A percentile compares a stretch with the other conserved stretches of the same genome.
Conservation (phyloP, 108 stramenopile species). For the Cylindrotheca closterium region DNA sequence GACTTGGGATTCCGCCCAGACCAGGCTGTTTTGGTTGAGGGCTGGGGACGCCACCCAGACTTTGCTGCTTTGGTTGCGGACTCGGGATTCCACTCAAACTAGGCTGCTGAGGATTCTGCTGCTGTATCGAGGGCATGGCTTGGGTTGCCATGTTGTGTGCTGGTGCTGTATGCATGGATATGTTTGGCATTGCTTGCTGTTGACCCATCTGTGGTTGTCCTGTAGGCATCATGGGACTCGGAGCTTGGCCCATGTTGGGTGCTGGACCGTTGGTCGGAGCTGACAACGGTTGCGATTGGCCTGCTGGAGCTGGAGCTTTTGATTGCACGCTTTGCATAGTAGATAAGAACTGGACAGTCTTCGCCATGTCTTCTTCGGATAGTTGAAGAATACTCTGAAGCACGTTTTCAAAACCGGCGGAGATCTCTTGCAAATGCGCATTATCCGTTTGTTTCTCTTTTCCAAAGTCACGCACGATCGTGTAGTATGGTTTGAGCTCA, state of each 20-base stretch:
- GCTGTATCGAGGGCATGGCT: too few relatives aligned
- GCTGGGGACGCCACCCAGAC: too few relatives aligned
- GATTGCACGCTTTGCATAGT: too few relatives aligned
- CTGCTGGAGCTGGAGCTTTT: neutral
- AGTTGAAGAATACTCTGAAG: conserved; percentile 8
- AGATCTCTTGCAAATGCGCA: conserved; percentile 40
- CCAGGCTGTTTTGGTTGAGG: too few relatives aligned
- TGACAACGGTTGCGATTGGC: neutral
- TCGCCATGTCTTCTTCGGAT: conserved; percentile 14
- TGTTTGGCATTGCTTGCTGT: too few relatives aligned
- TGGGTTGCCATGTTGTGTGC: too few relatives aligned
- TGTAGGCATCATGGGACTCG: neutral
- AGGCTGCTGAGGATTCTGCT: too few relatives aligned
- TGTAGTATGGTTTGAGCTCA: conserved; percentile 61
- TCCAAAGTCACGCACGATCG: conserved; percentile 50
- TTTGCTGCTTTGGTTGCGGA: too few relatives aligned
- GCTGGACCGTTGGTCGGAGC: neutral
- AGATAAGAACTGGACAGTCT: conserved; percentile 22
- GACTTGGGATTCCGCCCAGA: conserved; percentile 9
- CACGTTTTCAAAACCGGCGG: conserved; percentile 22
- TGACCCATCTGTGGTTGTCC: neutral
- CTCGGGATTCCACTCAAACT: too few relatives aligned
- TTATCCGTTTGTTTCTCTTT: conserved; percentile 76
- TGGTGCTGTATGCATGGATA: too few relatives aligned
- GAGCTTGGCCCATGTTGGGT: neutral